Percentiles rank a stretch among this genome's conserved stretches.
Evolutionary conservation across 768 basidiomycete genomes (phyloP).

Genomic region (Leccinellum luteum): DNA sequence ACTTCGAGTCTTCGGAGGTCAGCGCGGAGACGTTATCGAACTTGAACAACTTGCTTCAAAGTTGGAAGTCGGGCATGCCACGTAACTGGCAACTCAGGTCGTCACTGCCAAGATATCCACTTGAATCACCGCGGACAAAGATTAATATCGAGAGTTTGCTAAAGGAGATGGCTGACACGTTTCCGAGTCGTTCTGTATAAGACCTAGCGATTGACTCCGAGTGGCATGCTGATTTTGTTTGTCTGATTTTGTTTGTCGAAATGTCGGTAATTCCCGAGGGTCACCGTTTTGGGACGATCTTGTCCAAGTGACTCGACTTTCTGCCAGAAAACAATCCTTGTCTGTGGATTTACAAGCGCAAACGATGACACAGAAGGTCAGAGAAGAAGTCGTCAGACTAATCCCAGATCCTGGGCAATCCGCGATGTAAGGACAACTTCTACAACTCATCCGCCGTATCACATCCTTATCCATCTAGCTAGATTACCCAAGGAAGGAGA

Average conservation of each 20-base stretch:
- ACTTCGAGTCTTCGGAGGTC: background rate
- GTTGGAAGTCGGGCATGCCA: no score
- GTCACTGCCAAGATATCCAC: no score
- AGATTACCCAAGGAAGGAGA: slow-evolving; percentile 84
- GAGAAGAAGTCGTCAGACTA: slow-evolving; percentile 49
- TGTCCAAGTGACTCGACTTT: background rate
- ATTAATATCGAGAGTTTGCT: no score
- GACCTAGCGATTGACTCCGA: no score
- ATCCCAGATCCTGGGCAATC: slow-evolving; percentile 52
- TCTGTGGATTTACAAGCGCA: background rate
- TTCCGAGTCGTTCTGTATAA: no score
- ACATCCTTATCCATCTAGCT: background rate
- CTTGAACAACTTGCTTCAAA: no score
- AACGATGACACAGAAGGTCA: slow-evolving; percentile 53
- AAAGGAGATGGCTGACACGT: no score
- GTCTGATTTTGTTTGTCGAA: no score
- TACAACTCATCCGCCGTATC: background rate
- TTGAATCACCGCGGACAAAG: no score
- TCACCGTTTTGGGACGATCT: background rate
- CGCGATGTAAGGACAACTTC: slow-evolving; percentile 39
- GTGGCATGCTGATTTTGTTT: no score
- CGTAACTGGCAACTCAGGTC: no score
- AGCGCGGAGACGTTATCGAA: background rate
- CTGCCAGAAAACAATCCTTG: background rate
- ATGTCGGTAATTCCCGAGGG: background rate